phyloP scores from a whole-genome alignment of 179 eudicot species.

The Camellia oleifera region DNA sequence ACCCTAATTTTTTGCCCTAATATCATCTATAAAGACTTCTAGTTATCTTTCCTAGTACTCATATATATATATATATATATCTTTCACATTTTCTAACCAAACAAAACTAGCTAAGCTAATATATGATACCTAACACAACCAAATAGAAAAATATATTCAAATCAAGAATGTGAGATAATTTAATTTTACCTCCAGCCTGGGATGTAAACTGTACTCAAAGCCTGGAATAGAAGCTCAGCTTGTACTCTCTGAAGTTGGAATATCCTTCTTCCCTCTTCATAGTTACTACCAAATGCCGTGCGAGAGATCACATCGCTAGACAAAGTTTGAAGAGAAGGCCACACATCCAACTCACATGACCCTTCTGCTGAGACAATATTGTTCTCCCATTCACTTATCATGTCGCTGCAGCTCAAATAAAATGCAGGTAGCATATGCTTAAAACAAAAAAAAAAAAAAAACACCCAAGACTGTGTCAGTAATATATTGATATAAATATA shows the following conservation, averaged over 20 bases:
- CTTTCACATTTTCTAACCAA: no score
- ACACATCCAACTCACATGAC: slow-evolving; percentile 12
- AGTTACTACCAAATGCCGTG: slow-evolving; percentile 15
- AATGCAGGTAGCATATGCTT: neutral
- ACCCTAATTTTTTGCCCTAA: no score
- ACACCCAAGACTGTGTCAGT: neutral
- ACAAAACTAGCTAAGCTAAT: no score
- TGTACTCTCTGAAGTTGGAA: slow-evolving; percentile 7
- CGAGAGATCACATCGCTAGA: slow-evolving; percentile 12
- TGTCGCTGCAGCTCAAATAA: neutral
- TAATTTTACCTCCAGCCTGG: slow-evolving; percentile 10
- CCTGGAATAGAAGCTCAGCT: neutral
- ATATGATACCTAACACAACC: no score
- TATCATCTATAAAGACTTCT: no score
- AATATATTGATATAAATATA: neutral
- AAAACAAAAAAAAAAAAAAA: neutral
- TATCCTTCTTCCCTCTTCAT: slow-evolving; percentile 15
- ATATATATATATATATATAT: no score
- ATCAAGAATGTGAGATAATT: neutral
- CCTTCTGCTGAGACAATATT: neutral
- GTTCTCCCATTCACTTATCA: slow-evolving; percentile 7
- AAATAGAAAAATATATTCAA: no score
- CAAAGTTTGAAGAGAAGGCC: slow-evolving; percentile 10
- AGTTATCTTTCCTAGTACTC: neutral
- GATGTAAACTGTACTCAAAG: neutral